Conservation (phyloP, 148 eudicot genomes). For the Euryodendron excelsum region DNA sequence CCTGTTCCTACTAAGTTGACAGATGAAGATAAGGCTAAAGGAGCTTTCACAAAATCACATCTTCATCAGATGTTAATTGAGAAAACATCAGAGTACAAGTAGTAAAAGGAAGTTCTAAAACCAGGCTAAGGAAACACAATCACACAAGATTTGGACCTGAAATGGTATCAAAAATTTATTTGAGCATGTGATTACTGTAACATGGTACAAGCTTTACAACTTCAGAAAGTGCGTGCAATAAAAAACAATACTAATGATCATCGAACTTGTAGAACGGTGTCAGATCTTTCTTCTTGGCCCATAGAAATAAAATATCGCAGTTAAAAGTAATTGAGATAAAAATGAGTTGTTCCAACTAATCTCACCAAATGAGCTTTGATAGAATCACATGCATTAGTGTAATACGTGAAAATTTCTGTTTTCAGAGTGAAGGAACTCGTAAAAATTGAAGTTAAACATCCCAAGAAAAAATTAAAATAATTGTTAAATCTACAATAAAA, state of each 20-base stretch:
- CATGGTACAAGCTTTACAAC: too few species aligned
- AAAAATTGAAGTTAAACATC: too few species aligned
- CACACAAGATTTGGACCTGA: not conserved
- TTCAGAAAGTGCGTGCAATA: too few species aligned
- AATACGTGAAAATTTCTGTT: not conserved
- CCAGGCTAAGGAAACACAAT: not conserved
- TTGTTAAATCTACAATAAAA: too few species aligned
- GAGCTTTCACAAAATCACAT: not conserved
- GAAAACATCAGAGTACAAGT: not conserved
- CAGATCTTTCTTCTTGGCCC: not conserved
- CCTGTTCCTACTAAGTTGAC: not conserved
- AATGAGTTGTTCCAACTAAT: not conserved
- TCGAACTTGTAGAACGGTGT: too few species aligned
- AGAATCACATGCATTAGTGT: not conserved
- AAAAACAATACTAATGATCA: too few species aligned
- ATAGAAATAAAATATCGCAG: not conserved
- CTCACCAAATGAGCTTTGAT: not conserved
- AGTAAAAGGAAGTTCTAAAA: not conserved
- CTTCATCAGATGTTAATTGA: not conserved
- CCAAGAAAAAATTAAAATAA: too few species aligned
- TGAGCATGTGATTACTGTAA: too few species aligned
- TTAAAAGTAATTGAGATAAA: not conserved
- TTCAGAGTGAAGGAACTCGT: too few species aligned
- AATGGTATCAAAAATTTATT: not conserved
- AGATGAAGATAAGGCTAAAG: not conserved